These are phyloP conservation scores for Sugiyamaella xylanicola DNA, from an alignment of 1,139 yeast species.

Conservation along the genomic window DNA sequence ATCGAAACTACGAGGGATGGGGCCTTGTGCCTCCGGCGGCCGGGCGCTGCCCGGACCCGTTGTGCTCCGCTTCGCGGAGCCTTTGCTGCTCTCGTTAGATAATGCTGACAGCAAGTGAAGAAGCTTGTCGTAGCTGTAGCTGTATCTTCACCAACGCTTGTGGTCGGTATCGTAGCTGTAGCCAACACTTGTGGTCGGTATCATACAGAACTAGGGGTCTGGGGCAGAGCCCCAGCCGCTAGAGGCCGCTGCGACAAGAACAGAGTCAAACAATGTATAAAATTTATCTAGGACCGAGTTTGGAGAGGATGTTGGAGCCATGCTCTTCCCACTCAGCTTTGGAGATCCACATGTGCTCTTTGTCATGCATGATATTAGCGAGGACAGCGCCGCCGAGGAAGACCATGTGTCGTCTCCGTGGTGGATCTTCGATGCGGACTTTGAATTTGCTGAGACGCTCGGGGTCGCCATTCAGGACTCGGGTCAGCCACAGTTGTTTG, in stretches of 20 bases:
- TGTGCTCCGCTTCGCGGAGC: not conserved
- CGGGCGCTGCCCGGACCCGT: constrained; percentile 7
- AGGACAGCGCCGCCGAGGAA: constrained; percentile 98
- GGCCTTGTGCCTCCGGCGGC: constrained; percentile 4
- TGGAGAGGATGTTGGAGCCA: constrained; percentile 79
- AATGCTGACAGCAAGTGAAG: too few relatives aligned
- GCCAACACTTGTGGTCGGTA: too few relatives aligned
- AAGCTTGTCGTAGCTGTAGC: not conserved
- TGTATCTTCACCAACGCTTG: too few relatives aligned
- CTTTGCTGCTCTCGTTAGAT: not conserved
- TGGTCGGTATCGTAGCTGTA: too few relatives aligned
- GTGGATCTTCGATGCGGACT: constrained; percentile 97
- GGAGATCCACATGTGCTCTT: constrained; percentile 97
- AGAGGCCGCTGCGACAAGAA: not conserved
- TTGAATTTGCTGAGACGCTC: constrained; percentile 86
- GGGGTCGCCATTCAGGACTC: constrained; percentile 85
- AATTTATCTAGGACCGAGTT: constrained; percentile 85
- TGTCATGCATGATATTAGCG: constrained; percentile 97
- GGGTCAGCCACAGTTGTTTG: constrained; percentile 92
- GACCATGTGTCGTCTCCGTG: constrained; percentile 98
- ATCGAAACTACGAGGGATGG: not conserved
- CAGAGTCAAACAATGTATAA: constrained; percentile 1
- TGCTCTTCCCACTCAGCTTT: constrained; percentile 98
- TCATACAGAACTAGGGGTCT: not conserved
- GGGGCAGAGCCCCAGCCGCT: constrained; percentile 1